Evolutionary conservation across 1,139 yeast genomes (phyloP), one percentile per base, ranked within the genome.

Genomic region (Yamadazyma dendronema): DNA sequence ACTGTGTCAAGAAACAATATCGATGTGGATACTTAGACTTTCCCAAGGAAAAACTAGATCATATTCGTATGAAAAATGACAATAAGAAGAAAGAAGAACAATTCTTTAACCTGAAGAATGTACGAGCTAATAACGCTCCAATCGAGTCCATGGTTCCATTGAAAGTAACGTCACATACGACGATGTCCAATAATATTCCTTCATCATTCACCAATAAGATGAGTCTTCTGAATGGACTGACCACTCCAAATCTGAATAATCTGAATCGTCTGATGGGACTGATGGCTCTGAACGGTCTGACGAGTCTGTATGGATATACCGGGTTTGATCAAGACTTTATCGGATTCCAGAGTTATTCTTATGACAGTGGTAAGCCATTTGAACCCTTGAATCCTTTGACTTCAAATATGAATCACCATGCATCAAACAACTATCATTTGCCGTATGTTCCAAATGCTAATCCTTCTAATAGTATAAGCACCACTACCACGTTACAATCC

Each of bases 21-120:
- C 55, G 69, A 9, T 70, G 76, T 53, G 74, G 76, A 2, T 70
- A 70, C 45, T 47, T 67, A 15, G 75, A 69, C 42, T 69, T 67
- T 41, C 64, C 73, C 0, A 44, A 52, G 28, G 74, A 67, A 11
- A 63, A 58, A 39, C 49, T 70, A 33, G 66, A 63, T 3, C 52
- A 52, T 22, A 55, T 70, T 13, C 48, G 65, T 17, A 49, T 47
- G 38, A 70, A 70, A 50, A 65, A 68, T 41, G 61, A 56, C 17
- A 52, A 48, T 36, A 58, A 54, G 35, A 29, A 38, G 17, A 44
- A 42, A 31, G 48, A 45, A 21, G 46, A 43, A 13, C 15, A 17
- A 8, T 23, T 33, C 10, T n/a, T 33, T 30, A 19, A 19, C 16
- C 32, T 26, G 7, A 26, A 22, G 27, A 30, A 28, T 4, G 15